These are phyloP conservation scores for Vinca minor DNA, from an alignment of 257 asterid species.

Conservation along the genomic window DNA sequence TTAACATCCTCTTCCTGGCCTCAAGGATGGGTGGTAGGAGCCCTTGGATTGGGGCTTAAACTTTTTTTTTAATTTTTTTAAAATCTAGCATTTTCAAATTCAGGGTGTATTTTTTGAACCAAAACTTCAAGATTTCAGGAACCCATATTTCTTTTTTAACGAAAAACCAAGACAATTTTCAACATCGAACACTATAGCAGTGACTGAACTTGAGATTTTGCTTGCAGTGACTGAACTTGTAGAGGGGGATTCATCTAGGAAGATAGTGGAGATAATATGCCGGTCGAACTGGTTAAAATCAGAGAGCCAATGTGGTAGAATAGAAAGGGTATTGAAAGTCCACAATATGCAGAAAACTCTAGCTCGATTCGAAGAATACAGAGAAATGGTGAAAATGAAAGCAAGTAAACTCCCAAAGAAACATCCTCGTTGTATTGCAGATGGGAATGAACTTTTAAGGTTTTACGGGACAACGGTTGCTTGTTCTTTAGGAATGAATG, in stretches of 20 bases:
- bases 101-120: too few species aligned
- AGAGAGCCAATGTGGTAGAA: conserved; percentile 46
- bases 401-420: conserved; percentile 73
- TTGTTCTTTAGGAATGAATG: conserved; percentile 68
- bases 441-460: conserved; percentile 77
- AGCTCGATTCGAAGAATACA: conserved; percentile 63
- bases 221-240: conserved; percentile 68
- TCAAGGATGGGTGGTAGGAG: too few species aligned
- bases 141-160: too few species aligned
- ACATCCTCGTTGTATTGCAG: conserved; percentile 88
- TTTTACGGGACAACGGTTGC: conserved; percentile 63
- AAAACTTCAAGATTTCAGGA: too few species aligned
- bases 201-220: background rate
- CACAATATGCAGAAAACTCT: conserved; percentile 68
- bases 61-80: too few species aligned
- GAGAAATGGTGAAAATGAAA: conserved; percentile 61
- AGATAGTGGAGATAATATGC: conserved; percentile 83
- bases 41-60: too few species aligned
- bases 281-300: conserved; percentile 62
- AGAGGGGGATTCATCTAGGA: conserved; percentile 87
- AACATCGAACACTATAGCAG: too few species aligned
- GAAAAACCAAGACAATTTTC: too few species aligned
- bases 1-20: too few species aligned
- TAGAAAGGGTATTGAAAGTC: conserved; percentile 63
- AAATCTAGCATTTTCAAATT: too few species aligned